Evolutionary conservation across 2,329 filamentous ascomycete species (phyloP).

Genomic region (Clarireedia homoeocarpa): DNA sequence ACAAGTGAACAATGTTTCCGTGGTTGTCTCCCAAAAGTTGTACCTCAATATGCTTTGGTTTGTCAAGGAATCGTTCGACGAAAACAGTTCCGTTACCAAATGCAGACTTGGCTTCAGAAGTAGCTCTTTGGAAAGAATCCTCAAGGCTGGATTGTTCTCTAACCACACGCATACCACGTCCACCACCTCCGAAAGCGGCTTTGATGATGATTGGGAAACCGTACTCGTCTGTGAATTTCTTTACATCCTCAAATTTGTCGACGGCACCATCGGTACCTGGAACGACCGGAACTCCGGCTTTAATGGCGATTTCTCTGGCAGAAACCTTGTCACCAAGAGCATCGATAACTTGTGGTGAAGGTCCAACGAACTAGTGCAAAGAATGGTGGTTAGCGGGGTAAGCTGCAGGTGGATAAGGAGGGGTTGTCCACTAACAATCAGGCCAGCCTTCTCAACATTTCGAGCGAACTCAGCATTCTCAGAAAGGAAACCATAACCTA

Average conservation of each 20-base stretch:
- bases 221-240: conserved; percentile 89
- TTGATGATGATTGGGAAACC: conserved; percentile 99
- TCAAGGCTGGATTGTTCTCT: conserved; percentile 74
- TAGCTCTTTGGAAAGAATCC: conserved; percentile 89
- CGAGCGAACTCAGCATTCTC: conserved; percentile 96
- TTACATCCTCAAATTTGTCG: conserved; percentile 81
- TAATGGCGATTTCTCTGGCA: conserved; percentile 77
- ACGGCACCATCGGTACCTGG: conserved; percentile 89
- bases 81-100: conserved; percentile 99
- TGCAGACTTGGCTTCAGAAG: conserved; percentile 92
- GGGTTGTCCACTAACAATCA: conserved; percentile 61
- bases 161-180: conserved; percentile 97
- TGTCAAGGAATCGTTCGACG: conserved; percentile 96
- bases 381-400: conserved; percentile 9
- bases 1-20: conserved; percentile 95
- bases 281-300: conserved; percentile 85
- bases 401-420: neutral
- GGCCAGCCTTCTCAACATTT: conserved; percentile 87
- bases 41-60: conserved; percentile 98
- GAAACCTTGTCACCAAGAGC: conserved; percentile 97
- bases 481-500: conserved; percentile 91
- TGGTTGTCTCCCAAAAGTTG: conserved; percentile 96
- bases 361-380: conserved; percentile 69
- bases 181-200: conserved; percentile 94
- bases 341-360: conserved; percentile 85